Evolutionary conservation across 1,139 yeast species (phyloP).

Genomic region (Hanseniaspora sp.): DNA sequence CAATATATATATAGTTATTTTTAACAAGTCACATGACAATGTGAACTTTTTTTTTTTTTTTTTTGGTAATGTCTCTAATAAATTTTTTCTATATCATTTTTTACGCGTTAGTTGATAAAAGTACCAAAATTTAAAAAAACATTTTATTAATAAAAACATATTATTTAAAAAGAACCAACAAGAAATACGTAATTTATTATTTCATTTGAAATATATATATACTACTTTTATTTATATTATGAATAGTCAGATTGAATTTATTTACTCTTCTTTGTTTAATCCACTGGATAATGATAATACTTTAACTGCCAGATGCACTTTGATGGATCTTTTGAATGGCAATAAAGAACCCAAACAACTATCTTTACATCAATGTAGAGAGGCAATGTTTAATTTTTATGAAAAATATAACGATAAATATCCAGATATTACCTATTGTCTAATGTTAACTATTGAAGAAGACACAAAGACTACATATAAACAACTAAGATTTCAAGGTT

Average conservation of each 20-base stretch:
- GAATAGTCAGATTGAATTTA: neutral
- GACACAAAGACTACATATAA: neutral
- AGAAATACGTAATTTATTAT: no score
- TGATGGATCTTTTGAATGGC: conserved; percentile 7
- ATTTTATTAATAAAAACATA: no score
- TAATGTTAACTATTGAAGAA: neutral
- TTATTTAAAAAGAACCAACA: no score
- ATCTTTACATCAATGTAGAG: neutral
- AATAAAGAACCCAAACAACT: neutral
- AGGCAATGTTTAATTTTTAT: conserved; percentile 2
- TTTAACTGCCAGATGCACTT: conserved; percentile 6
- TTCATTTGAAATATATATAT: no score
- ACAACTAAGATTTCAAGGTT: neutral
- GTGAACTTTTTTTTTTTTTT: no score
- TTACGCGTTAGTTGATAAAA: no score
- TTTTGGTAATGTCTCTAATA: no score
- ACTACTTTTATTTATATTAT: neutral
- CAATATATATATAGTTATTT: no score
- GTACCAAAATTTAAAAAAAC: no score
- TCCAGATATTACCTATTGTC: neutral
- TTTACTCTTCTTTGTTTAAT: conserved; percentile 6
- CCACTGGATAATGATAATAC: neutral
- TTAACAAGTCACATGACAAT: no score
- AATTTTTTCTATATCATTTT: no score
- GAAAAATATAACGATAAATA: neutral